Evolutionary conservation across 1,284 basidiomycete genomes (phyloP), one percentile per base, ranked within the genome.

Genomic region (Ceratorhiza oryzae-sativae): DNA sequence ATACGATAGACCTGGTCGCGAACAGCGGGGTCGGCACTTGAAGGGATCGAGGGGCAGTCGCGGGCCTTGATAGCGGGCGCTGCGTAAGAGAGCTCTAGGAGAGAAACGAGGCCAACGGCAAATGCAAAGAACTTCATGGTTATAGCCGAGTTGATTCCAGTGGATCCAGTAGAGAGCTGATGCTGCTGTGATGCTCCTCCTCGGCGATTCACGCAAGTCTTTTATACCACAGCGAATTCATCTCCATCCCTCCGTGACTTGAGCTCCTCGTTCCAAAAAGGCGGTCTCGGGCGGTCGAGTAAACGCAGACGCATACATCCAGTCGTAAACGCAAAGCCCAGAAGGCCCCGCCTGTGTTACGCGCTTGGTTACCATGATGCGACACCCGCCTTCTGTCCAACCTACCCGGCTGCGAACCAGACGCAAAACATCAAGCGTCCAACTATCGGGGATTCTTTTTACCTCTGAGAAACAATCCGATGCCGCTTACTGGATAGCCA

Each of bases 1-100:
- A 68, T 56, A 36, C 63, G 63, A 39, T 68, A 68, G 23, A 68
- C 63, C 25, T 68, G 63, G 13, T 68, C 63, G 8, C 63, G 34
- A 23, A 68, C 25, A 55, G 49, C 49, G 15, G 63, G 36, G 51
- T 68, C 51, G 15, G 63, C 63, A 8, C 34, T 42, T 2, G 63
- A 68, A 27, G 63, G 49, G n/a, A 68, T 68, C n/a, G 63, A 55
- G 23, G 49, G 30, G 36, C 63, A 68, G 20, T 68, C 63, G 9
- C 63, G 49, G 27, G 63, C 63, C 63, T 68, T 68, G 25, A 67
- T 32, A 6, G 36, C 51, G 56, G 63, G 63, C 3, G 63, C 63
- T 13, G 63, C 63, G 3, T 55, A 30, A 25, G 63, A 55, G 13
- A 56, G 36, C 51, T 68, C 48, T 9, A 68, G 49, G 25, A 68